A percentile compares a stretch with the other conserved stretches of the same genome.
phyloP scores from a whole-genome alignment of 129 eudicot species.

The Calendula officinalis region DNA sequence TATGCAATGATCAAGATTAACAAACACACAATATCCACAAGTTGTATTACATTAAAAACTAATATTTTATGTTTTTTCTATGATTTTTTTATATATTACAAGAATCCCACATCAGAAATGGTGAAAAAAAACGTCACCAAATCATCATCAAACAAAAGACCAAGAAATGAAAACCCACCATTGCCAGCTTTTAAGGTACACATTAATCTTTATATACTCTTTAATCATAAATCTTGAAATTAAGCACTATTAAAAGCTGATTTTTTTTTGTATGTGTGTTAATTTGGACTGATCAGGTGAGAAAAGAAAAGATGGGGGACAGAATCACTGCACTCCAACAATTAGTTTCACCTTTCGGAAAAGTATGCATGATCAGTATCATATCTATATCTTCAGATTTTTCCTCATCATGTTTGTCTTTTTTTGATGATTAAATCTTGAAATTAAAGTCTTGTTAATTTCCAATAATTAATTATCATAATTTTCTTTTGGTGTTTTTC shows the following conservation, averaged over 20 bases:
- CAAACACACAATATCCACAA: constrained; percentile 1
- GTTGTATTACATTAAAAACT: constrained; percentile 17
- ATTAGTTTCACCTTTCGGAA: constrained; percentile 99
- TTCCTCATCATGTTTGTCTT: constrained; percentile 10
- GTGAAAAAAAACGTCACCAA: constrained; percentile 50
- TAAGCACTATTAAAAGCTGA: constrained; percentile 24
- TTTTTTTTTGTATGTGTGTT: constrained; percentile 28
- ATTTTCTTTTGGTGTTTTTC: constrained; percentile 10
- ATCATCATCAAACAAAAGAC: constrained; percentile 64
- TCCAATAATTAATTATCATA: constrained; percentile 3
- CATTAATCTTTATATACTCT: constrained; percentile 22
- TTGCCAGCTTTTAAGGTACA: constrained; percentile 93
- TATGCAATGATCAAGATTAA: constrained; percentile 25
- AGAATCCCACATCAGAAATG: constrained; percentile 47
- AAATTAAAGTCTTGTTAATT: constrained; percentile 22
- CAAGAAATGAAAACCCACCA: constrained; percentile 80
- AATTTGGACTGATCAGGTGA: constrained; percentile 60
- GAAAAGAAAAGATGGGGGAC: constrained; percentile 99
- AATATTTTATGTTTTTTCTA: constrained; percentile 27
- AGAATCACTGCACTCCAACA: constrained; percentile 99
- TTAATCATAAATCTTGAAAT: constrained; percentile 12
- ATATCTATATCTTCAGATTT: constrained; percentile 21
- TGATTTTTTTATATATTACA: constrained; percentile 25
- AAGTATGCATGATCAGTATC: constrained; percentile 55
- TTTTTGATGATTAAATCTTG: constrained; percentile 35